phyloP scores from a whole-genome alignment of 768 basidiomycete genomes.

The Panaeolus papilionaceus region DNA sequence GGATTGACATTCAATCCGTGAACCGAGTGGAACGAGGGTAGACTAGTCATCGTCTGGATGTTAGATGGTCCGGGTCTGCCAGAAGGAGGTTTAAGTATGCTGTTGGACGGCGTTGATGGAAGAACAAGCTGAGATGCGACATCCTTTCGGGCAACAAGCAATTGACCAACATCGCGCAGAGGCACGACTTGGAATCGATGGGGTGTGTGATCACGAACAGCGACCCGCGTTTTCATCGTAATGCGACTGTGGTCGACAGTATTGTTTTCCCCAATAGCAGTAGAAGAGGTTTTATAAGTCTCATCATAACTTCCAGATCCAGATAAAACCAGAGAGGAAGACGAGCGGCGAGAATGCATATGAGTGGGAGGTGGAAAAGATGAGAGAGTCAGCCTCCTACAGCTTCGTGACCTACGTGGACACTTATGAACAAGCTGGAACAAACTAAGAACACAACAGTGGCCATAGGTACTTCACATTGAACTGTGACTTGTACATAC shows the following conservation, averaged over 20 bases:
- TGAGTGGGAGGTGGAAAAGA: neutral
- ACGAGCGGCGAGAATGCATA: slow-evolving; percentile 20
- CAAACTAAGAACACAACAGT: neutral
- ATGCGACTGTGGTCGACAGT: slow-evolving; percentile 31
- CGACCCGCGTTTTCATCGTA: slow-evolving; percentile 52
- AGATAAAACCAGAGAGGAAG: slow-evolving; percentile 8
- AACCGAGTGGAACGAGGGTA: neutral
- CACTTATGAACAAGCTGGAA: slow-evolving; percentile 6
- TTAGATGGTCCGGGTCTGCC: slow-evolving; percentile 18
- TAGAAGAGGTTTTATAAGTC: neutral
- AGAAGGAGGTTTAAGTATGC: slow-evolving; percentile 21
- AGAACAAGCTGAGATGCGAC: slow-evolving; percentile 15
- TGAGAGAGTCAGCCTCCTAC: neutral
- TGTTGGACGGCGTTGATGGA: slow-evolving; percentile 20
- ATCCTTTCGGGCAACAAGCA: slow-evolving; percentile 19
- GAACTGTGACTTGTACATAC: neutral
- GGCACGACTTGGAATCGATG: slow-evolving; percentile 52
- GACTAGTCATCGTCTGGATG: neutral
- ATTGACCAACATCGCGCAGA: slow-evolving; percentile 40
- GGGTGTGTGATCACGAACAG: slow-evolving; percentile 48
- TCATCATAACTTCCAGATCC: slow-evolving; percentile 1
- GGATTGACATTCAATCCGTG: neutral
- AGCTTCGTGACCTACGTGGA: slow-evolving; percentile 8
- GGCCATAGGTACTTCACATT: neutral
- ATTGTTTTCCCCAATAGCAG: slow-evolving; percentile 23